Percentiles rank a stretch among this genome's conserved stretches.
These are phyloP conservation scores for Leishmania mexicana DNA, from an alignment of 208 protist species.

Conservation along the genomic window DNA sequence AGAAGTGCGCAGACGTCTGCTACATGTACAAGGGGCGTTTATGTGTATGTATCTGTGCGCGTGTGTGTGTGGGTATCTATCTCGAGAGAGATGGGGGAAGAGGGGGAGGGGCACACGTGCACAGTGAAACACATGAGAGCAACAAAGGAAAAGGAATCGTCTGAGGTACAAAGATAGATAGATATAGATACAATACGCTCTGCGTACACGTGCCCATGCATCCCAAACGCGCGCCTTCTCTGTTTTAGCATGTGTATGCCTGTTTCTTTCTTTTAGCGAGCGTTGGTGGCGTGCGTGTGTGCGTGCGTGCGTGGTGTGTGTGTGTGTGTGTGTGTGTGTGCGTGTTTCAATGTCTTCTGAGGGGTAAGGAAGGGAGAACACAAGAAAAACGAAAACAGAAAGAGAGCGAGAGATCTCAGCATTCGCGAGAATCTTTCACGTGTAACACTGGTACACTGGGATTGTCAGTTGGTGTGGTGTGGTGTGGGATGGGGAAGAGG, in stretches of 20 bases:
- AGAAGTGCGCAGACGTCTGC: not conserved
- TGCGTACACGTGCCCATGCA: not conserved
- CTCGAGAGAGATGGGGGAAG: not conserved
- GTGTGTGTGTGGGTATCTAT: not conserved
- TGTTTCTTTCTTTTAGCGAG: not conserved
- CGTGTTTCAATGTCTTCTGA: not conserved
- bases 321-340: not conserved
- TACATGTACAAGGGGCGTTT: not conserved
- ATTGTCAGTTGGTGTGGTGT: not conserved
- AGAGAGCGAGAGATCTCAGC: not conserved
- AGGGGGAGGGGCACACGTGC: not conserved
- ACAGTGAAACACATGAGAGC: not conserved
- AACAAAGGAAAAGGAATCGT: not conserved
- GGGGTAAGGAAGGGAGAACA: not conserved
- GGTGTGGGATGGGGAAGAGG: too few relatives aligned
- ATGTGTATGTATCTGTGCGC: not conserved
- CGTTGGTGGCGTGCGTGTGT: not conserved
- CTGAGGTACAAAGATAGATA: conserved; percentile 1
- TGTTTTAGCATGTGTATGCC: not conserved
- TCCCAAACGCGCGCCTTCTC: not conserved
- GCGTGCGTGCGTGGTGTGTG: too few relatives aligned
- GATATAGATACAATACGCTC: conserved; percentile 2
- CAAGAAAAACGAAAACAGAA: not conserved
- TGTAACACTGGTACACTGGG: not conserved
- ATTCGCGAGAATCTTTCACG: not conserved